phyloP scores from a whole-genome alignment of 495 filamentous ascomycete species.

The Penicillium alfredii region DNA sequence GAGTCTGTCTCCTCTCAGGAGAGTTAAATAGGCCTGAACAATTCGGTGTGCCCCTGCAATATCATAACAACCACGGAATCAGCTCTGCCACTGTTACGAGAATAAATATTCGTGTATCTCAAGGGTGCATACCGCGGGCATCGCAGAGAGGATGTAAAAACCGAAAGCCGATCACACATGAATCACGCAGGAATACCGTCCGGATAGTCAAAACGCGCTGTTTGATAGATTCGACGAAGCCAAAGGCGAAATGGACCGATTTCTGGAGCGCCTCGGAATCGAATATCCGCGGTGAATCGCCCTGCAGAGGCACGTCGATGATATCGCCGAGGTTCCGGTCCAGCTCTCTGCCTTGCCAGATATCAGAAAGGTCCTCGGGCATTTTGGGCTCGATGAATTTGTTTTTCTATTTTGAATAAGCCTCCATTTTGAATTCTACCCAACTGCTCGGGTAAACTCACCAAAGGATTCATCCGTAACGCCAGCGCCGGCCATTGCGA shows the following conservation, averaged over 20 bases:
- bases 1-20: slow-evolving; percentile 3
- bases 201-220: slow-evolving; percentile 7
- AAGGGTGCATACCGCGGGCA: slow-evolving; percentile 8
- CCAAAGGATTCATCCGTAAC: slow-evolving; percentile 5
- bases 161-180: slow-evolving; percentile 6
- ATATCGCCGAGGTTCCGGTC: slow-evolving; percentile 1
- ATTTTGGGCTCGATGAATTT: slow-evolving; percentile 6
- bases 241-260: slow-evolving; percentile 5
- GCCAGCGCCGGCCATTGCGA: slow-evolving; percentile 8
- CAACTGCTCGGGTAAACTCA: not conserved
- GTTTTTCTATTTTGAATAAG: slow-evolving; percentile 1
- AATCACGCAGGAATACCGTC: slow-evolving; percentile 5
- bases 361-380: slow-evolving; percentile 2
- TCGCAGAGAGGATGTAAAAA: slow-evolving; percentile 6
- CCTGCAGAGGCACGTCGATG: not conserved
- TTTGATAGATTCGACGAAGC: not conserved
- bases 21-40: slow-evolving; percentile 4
- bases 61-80: no score
- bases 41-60: slow-evolving; percentile 2
- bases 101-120: no score
- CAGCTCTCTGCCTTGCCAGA: slow-evolving; percentile 1
- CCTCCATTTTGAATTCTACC: not conserved
- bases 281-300: slow-evolving; percentile 1
- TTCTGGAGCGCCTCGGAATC: not conserved
- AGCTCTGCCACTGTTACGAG: not conserved